These are phyloP conservation scores for grape (Vitis vinifera) DNA, from an alignment of 164 flowering plant species.

Conservation along the genomic window DNA sequence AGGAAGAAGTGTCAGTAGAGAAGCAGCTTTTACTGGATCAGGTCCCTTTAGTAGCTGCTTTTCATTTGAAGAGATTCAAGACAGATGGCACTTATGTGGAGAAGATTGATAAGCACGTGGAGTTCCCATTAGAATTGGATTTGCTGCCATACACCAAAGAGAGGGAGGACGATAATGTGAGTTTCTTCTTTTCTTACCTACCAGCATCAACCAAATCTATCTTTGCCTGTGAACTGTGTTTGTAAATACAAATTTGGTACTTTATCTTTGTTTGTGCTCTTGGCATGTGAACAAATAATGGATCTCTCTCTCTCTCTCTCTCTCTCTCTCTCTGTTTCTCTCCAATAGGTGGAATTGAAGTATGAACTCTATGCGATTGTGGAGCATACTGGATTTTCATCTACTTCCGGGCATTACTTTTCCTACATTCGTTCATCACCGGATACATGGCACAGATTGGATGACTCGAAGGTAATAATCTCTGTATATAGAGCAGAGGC, in stretches of 20 bases:
- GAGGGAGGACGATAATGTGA: conserved; percentile 37
- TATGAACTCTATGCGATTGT: conserved; percentile 85
- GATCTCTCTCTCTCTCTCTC: neutral
- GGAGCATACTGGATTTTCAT: conserved; percentile 62
- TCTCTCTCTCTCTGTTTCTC: neutral
- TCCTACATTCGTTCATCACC: conserved; percentile 70
- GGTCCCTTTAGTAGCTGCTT: conserved; percentile 62
- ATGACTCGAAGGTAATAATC: conserved; percentile 71
- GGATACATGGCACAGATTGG: conserved; percentile 65
- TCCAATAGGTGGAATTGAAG: conserved; percentile 44
- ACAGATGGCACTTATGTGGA: conserved; percentile 58
- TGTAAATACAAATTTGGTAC: no score
- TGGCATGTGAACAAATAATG: neutral
- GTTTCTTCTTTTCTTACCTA: conserved; percentile 15
- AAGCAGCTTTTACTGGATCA: conserved; percentile 73
- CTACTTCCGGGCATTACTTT: conserved; percentile 78
- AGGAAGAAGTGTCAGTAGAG: conserved; percentile 59
- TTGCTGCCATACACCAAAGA: conserved; percentile 53
- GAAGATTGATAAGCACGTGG: conserved; percentile 70
- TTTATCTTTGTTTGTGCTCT: no score
- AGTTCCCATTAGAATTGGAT: conserved; percentile 75
- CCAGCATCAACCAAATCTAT: neutral
- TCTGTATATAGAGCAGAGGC: neutral
- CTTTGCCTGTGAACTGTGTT: no score
- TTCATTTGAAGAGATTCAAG: conserved; percentile 93